phyloP scores from a whole-genome alignment of 2,329 filamentous ascomycete genomes.

The Helicocarpus griseus region DNA sequence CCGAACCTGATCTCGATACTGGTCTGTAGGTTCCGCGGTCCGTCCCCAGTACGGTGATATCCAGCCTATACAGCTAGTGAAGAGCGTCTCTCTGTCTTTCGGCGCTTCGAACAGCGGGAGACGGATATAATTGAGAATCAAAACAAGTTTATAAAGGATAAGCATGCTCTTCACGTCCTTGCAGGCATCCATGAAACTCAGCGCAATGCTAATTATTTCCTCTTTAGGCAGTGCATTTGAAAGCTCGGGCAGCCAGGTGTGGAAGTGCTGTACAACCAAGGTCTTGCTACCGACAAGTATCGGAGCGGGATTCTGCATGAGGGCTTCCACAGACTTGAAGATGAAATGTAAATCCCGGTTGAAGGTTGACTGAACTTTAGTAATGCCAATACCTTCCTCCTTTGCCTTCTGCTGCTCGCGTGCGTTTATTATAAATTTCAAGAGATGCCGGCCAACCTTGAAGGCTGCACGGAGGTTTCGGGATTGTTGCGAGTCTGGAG shows the following conservation, averaged over 20 bases:
- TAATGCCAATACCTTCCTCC: slow-evolving; percentile 78
- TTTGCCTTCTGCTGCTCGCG: slow-evolving; percentile 80
- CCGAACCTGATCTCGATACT: slow-evolving; percentile 88
- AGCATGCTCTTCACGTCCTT: slow-evolving; percentile 80
- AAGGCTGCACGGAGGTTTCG: slow-evolving; percentile 81
- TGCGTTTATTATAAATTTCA: slow-evolving; percentile 90
- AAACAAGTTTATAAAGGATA: slow-evolving; percentile 78
- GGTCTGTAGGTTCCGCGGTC: slow-evolving; percentile 60
- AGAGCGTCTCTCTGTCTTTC: slow-evolving; percentile 63
- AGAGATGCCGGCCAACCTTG: slow-evolving; percentile 85
- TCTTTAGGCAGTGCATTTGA: slow-evolving; percentile 63
- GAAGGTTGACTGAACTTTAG: slow-evolving; percentile 60
- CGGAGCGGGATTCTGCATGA: slow-evolving; percentile 82
- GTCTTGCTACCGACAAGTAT: slow-evolving; percentile 91
- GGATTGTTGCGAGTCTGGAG: slow-evolving; percentile 72
- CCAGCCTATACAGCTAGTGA: slow-evolving; percentile 79
- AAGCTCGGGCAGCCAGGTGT: slow-evolving; percentile 93
- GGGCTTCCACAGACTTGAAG: slow-evolving; percentile 77
- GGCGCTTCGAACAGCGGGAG: slow-evolving; percentile 71
- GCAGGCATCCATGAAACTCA: slow-evolving; percentile 90
- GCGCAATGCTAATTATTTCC: slow-evolving; percentile 82
- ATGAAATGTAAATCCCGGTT: slow-evolving; percentile 74
- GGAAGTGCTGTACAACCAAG: slow-evolving; percentile 88
- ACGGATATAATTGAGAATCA: slow-evolving; percentile 85
- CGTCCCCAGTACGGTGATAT: slow-evolving; percentile 89